Evolutionary conservation across 805 yeast genomes (phyloP).

Genomic region (Ogataea nitratoaversa): DNA sequence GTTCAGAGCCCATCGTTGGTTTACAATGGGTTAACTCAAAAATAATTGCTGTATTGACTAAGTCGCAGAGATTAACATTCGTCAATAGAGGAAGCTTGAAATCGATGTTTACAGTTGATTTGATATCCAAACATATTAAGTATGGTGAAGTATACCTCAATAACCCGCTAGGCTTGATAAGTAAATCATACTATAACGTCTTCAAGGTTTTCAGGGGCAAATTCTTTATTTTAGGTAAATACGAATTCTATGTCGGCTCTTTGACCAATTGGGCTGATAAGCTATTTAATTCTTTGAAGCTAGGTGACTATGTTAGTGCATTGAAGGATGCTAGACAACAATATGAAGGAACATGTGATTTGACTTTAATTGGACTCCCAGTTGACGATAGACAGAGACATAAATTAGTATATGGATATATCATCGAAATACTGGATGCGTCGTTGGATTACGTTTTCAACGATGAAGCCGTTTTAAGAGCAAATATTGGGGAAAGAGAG

Average conservation of each 20-base stretch:
- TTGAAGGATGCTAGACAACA: slow-evolving; percentile 50
- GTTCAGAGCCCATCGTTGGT: slow-evolving; percentile 47
- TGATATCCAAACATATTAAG: slow-evolving; percentile 37
- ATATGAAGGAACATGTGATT: slow-evolving; percentile 45
- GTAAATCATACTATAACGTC: slow-evolving; percentile 25
- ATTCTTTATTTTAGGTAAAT: slow-evolving; percentile 49
- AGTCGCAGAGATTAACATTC: slow-evolving; percentile 41
- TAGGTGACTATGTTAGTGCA: slow-evolving; percentile 50
- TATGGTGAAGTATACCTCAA: slow-evolving; percentile 5
- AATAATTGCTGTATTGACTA: slow-evolving; percentile 38
- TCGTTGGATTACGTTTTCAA: slow-evolving; percentile 42
- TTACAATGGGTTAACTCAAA: slow-evolving; percentile 53
- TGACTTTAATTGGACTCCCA: slow-evolving; percentile 58
- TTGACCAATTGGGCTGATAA: slow-evolving; percentile 69
- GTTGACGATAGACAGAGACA: slow-evolving; percentile 39
- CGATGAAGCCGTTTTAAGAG: slow-evolving; percentile 12
- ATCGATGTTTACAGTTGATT: slow-evolving; percentile 33
- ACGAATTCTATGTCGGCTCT: slow-evolving; percentile 53
- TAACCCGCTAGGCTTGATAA: slow-evolving; percentile 13
- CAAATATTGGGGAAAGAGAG: slow-evolving; percentile 3
- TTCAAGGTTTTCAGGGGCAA: slow-evolving; percentile 39
- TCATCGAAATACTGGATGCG: slow-evolving; percentile 54
- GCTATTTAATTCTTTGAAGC: slow-evolving; percentile 43
- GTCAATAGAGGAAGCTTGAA: slow-evolving; percentile 38
- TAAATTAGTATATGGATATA: slow-evolving; percentile 43